Evolutionary conservation across 768 basidiomycete species (phyloP), one percentile per base, ranked within the genome.

Genomic region (Serendipita sp.): DNA sequence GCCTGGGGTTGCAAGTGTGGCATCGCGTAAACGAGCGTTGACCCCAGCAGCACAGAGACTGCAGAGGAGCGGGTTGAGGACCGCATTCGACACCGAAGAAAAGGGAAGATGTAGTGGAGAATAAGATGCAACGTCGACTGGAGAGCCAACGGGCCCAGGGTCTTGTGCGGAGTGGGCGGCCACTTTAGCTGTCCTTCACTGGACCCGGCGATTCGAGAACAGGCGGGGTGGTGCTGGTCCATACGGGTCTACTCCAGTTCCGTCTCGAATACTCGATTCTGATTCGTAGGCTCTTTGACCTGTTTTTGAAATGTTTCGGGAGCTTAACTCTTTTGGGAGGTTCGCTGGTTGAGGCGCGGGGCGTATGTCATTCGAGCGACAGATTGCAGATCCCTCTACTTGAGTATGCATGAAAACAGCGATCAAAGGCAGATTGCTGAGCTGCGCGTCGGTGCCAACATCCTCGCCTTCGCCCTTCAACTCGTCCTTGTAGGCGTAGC

Each of bases 11-110:
- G 18, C 41, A 41, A 41, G 41, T 41, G 41, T 41, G 41, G 41
- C 41, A 41, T 41, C 8, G 56, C 56, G 35, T 60, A 60, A 60
- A 60, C 56, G 56, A 60, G 56, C 8, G 56, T 60, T 24, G 56
- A 60, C 24, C 56, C 56, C 28, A 60, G 56, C 56, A 60, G 30
- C 56, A 18, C 28, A n/a, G 56, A 37, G 56, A 30, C 56, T 60
- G 37, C 56, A 60, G 16, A 60, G 56, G 56, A 28, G 56, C n/a
- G 24, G 56, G 35, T 35, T 28, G 56, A 30, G 30, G 56, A 60
- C 56, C 56, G 56, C 56, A 60, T 60, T 51, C 56, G 56, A 60
- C 4, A 34, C 28, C 4, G 35, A 18, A 60, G 56, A 30, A 34
- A 35, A 38, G 37, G 56, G 34, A 38, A 60, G 56, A 37, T 32